Evolutionary conservation across 352 stramenopile species (phyloP).

Genomic region (Pythium guiyangense): DNA sequence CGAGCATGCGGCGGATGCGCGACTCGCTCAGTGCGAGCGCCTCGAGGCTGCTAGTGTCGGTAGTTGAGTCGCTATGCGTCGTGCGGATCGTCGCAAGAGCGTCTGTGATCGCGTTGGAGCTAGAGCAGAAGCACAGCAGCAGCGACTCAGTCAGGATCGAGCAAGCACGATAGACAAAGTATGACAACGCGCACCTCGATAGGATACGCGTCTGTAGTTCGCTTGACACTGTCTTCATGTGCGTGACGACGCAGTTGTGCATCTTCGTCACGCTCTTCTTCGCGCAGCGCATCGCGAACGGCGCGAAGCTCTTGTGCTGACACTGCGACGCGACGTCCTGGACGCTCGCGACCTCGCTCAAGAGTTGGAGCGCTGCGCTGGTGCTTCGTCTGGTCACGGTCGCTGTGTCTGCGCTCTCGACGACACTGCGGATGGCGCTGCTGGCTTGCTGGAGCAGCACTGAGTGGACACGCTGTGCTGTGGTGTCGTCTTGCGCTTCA

Average conservation of each 20-base stretch:
- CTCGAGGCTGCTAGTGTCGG: slow-evolving; percentile 12
- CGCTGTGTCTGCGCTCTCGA: slow-evolving; percentile 2
- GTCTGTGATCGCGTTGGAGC: too few relatives aligned
- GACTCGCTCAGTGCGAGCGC: slow-evolving; percentile 34
- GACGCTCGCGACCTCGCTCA: slow-evolving; percentile 28
- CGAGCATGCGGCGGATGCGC: slow-evolving; percentile 36
- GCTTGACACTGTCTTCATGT: slow-evolving; percentile 15
- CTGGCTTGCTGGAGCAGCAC: slow-evolving; percentile 1
- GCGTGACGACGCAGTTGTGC: slow-evolving; percentile 34
- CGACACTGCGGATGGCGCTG: slow-evolving; percentile 1
- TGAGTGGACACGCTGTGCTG: not conserved
- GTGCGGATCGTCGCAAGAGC: not conserved
- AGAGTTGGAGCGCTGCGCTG: slow-evolving; percentile 14
- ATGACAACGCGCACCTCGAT: slow-evolving; percentile 20
- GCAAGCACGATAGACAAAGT: too few relatives aligned
- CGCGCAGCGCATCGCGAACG: slow-evolving; percentile 31
- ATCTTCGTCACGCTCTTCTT: slow-evolving; percentile 39
- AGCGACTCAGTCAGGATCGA: too few relatives aligned
- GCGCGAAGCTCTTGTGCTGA: slow-evolving; percentile 17
- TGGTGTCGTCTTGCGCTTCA: not conserved
- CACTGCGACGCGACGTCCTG: not conserved
- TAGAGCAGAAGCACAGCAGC: too few relatives aligned
- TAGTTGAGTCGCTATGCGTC: slow-evolving; percentile 7
- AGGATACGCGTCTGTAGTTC: slow-evolving; percentile 33
- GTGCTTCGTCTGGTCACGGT: not conserved